Percentiles rank a stretch among this genome's conserved stretches.
phyloP scores from a whole-genome alignment of 495 filamentous ascomycete genomes.

The Aspergillus kassunensis region DNA sequence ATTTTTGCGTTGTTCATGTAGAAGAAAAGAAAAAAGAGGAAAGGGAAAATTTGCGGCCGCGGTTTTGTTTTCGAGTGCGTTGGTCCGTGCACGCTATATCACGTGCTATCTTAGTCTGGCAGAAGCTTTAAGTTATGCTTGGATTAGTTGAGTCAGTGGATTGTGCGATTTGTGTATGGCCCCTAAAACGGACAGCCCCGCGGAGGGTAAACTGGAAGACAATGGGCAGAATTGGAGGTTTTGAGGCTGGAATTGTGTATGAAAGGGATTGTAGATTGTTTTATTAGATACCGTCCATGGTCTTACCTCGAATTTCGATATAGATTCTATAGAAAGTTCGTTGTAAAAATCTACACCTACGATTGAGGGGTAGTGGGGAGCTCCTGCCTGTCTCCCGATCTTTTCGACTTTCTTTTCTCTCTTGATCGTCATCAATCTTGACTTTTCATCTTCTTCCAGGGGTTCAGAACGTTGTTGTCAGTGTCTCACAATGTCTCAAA shows the following conservation, averaged over 20 bases:
- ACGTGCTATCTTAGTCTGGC: constrained; percentile 6
- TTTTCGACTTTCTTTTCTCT: constrained; percentile 12
- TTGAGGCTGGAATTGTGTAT: background rate
- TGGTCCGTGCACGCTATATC: constrained; percentile 20
- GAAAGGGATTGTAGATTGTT: background rate
- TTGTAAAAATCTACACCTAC: constrained; percentile 2
- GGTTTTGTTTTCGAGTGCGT: constrained; percentile 14
- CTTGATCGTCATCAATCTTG: constrained; percentile 11
- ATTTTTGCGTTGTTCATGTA: constrained; percentile 65
- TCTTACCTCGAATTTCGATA: background rate
- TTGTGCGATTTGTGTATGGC: background rate
- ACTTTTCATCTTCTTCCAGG: constrained; percentile 10
- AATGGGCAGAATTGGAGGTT: background rate
- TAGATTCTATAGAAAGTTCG: background rate
- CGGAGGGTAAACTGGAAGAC: background rate
- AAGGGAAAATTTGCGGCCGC: background rate
- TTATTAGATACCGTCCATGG: background rate
- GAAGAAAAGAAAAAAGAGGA: constrained; percentile 41
- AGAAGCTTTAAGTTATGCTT: too few relatives aligned
- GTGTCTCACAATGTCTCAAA: constrained; percentile 39
- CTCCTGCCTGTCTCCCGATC: constrained; percentile 8
- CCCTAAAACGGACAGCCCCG: constrained; percentile 4
- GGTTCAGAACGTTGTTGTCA: constrained; percentile 21
- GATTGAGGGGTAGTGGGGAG: constrained; percentile 18
- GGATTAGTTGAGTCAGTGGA: background rate